These are phyloP conservation scores for Haplographium delicatum DNA, from an alignment of 495 filamentous ascomycete species.

Conservation along the genomic window DNA sequence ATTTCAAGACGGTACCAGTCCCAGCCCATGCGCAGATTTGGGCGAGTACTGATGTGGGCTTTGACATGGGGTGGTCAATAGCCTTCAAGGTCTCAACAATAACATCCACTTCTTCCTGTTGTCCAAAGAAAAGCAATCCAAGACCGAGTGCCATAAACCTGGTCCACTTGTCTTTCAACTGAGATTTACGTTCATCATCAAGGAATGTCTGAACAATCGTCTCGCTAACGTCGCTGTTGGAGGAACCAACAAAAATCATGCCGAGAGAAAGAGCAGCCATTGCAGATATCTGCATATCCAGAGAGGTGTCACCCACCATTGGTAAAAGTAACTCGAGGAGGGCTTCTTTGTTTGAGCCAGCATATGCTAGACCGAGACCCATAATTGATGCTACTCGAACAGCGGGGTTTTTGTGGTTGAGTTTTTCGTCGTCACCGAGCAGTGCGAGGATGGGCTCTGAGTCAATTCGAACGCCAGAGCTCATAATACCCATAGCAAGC, in stretches of 20 bases:
- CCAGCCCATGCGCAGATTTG: slow-evolving; percentile 98
- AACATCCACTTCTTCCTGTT: slow-evolving; percentile 96
- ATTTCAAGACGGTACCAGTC: slow-evolving; percentile 91
- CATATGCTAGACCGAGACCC: slow-evolving; percentile 91
- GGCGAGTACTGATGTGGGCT: slow-evolving; percentile 81
- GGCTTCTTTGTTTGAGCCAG: slow-evolving; percentile 84
- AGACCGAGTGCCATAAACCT: slow-evolving; percentile 93
- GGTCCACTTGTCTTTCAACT: slow-evolving; percentile 96
- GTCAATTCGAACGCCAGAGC: slow-evolving; percentile 81
- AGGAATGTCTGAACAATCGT: slow-evolving; percentile 85
- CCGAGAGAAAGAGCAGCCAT: slow-evolving; percentile 93
- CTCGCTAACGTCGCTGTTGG: slow-evolving; percentile 80
- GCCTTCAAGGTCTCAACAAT: slow-evolving; percentile 92
- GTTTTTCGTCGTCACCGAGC: slow-evolving; percentile 68
- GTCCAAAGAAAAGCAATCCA: slow-evolving; percentile 89
- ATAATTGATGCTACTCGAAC: slow-evolving; percentile 83
- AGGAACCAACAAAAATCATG: slow-evolving; percentile 87
- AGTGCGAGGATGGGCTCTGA: slow-evolving; percentile 84
- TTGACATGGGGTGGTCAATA: slow-evolving; percentile 90
- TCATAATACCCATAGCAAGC: slow-evolving; percentile 88
- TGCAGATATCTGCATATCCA: slow-evolving; percentile 91
- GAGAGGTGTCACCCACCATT: slow-evolving; percentile 71
- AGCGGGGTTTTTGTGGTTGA: slow-evolving; percentile 67
- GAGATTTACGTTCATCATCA: slow-evolving; percentile 79
- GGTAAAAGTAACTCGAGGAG: slow-evolving; percentile 75